A percentile compares a stretch with the other conserved stretches of the same genome.
Evolutionary conservation across 75 land plant species (phyloP).

Genomic region (Selaginella tamariscina): DNA sequence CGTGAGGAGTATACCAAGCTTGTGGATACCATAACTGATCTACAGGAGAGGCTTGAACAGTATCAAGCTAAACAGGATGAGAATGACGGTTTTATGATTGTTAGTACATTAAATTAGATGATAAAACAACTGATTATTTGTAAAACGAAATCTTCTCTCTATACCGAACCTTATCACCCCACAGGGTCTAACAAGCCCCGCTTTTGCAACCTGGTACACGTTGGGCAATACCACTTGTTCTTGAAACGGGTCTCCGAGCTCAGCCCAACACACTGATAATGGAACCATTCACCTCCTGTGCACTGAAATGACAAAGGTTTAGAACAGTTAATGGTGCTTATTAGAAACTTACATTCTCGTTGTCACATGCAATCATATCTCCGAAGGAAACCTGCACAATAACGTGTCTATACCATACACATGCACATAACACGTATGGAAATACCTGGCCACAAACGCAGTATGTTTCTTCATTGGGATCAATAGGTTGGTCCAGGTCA

Average conservation of each 20-base stretch:
- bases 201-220: conserved; percentile 39
- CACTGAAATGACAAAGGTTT: conserved; percentile 38
- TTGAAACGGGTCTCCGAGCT: conserved; percentile 95
- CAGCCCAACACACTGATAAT: conserved; percentile 89
- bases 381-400: conserved; percentile 83
- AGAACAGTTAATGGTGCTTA: not conserved
- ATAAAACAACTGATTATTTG: too few relatives aligned
- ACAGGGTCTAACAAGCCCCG: conserved; percentile 17
- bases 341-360: conserved; percentile 57
- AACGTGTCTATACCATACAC: not conserved
- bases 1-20: not conserved
- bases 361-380: conserved; percentile 99
- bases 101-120: too few relatives aligned
- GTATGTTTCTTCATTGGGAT: conserved; percentile 97
- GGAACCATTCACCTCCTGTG: conserved; percentile 99
- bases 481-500: conserved; percentile 88
- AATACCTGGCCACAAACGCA: conserved; percentile 89
- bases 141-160: too few relatives aligned
- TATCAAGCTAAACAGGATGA: not conserved
- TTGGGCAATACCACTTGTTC: conserved; percentile 93
- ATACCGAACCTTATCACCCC: conserved; percentile 13
- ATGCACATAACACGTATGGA: not conserved
- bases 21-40: not conserved
- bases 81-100: too few relatives aligned
- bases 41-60: not conserved